These are phyloP conservation scores for Colletotrichum sp. DNA, from an alignment of 2,329 filamentous ascomycete genomes.

Conservation along the genomic window DNA sequence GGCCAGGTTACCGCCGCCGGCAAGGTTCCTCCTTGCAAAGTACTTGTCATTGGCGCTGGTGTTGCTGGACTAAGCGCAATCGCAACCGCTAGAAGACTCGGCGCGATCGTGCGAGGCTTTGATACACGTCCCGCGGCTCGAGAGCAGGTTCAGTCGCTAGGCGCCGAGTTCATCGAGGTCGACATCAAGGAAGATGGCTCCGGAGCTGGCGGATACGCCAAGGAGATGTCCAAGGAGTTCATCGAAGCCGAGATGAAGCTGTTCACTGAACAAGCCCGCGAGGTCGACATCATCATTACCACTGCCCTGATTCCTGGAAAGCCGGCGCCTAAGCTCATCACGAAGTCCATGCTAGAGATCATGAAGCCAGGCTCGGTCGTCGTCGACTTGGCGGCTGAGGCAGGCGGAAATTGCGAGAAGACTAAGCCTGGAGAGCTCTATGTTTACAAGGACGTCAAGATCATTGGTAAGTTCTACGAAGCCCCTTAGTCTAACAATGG, in stretches of 20 bases:
- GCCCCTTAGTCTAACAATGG: not conserved
- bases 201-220: slow-evolving; percentile 86
- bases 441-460: slow-evolving; percentile 77
- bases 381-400: slow-evolving; percentile 87
- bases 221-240: slow-evolving; percentile 94
- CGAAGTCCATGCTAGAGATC: slow-evolving; percentile 76
- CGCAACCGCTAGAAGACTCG: slow-evolving; percentile 82
- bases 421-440: slow-evolving; percentile 76
- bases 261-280: slow-evolving; percentile 84
- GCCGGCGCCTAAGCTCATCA: slow-evolving; percentile 84
- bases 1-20: slow-evolving; percentile 91
- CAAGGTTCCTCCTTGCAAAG: slow-evolving; percentile 88
- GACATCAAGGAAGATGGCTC: slow-evolving; percentile 84
- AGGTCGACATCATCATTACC: slow-evolving; percentile 92
- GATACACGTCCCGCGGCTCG: slow-evolving; percentile 88
- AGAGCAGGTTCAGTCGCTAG: slow-evolving; percentile 89
- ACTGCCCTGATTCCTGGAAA: slow-evolving; percentile 89
- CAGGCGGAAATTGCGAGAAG: slow-evolving; percentile 86
- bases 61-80: slow-evolving; percentile 90
- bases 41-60: slow-evolving; percentile 87
- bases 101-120: slow-evolving; percentile 88
- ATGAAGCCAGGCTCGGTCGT: slow-evolving; percentile 93
- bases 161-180: slow-evolving; percentile 89
- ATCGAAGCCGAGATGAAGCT: slow-evolving; percentile 93
- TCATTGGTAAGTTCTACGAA: slow-evolving; percentile 67